These are phyloP conservation scores for Globisporangium mamillatum DNA, from an alignment of 352 stramenopile genomes.

Conservation along the genomic window DNA sequence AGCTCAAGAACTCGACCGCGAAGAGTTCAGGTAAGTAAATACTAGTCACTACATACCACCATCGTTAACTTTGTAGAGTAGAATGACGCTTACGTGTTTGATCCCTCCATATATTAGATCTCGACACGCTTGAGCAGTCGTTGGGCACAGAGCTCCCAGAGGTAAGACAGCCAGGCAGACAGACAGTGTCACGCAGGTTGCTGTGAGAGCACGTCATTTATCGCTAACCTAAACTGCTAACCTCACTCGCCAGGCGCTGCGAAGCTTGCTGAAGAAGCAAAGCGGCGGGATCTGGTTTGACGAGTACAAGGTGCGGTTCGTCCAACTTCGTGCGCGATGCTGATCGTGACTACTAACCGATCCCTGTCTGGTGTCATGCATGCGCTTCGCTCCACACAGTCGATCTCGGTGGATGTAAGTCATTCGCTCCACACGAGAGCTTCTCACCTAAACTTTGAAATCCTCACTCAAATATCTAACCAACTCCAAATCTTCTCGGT, in stretches of 20 bases:
- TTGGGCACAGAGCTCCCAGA: slow-evolving; percentile 58
- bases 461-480: no score
- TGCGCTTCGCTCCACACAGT: slow-evolving; percentile 23
- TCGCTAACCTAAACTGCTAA: neutral
- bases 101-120: slow-evolving; percentile 30
- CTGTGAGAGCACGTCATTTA: neutral
- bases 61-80: neutral
- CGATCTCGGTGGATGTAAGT: slow-evolving; percentile 52
- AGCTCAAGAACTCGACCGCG: slow-evolving; percentile 43
- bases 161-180: slow-evolving; percentile 17
- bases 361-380: neutral
- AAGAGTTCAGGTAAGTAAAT: slow-evolving; percentile 38
- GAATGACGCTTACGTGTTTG: neutral
- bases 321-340: neutral
- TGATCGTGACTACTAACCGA: neutral
- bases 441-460: no score
- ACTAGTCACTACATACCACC: neutral
- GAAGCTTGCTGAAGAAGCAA: slow-evolving; percentile 66
- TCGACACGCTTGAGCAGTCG: slow-evolving; percentile 70
- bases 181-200: neutral
- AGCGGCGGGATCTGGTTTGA: slow-evolving; percentile 84
- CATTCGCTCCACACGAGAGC: neutral
- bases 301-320: slow-evolving; percentile 56
- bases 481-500: neutral
- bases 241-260: slow-evolving; percentile 34